Conservation (phyloP, 176 grass and related monocot genomes). For the Olyra latifolia region DNA sequence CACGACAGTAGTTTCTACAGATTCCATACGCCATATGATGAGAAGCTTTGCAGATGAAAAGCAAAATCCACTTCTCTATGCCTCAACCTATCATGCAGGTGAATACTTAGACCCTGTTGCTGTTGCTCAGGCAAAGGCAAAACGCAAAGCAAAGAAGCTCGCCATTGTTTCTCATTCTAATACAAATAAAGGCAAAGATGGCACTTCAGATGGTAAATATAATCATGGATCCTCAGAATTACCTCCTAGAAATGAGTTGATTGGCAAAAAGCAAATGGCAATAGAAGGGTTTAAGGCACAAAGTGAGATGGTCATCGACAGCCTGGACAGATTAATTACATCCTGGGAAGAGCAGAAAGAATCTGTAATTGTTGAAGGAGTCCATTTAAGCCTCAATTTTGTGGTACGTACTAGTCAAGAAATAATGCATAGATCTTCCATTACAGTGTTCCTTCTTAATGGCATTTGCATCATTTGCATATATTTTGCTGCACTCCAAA, state of each 20-base stretch:
- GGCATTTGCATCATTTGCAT: constrained; percentile 18
- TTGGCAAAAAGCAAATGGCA: constrained; percentile 82
- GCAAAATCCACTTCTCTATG: constrained; percentile 88
- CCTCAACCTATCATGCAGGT: constrained; percentile 95
- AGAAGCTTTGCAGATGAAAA: constrained; percentile 81
- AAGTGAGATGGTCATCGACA: constrained; percentile 96
- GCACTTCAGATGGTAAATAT: constrained; percentile 47
- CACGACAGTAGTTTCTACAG: constrained; percentile 89
- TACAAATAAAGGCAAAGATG: constrained; percentile 43
- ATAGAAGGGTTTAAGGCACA: constrained; percentile 96
- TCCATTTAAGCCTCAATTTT: constrained; percentile 98
- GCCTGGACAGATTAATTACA: constrained; percentile 87
- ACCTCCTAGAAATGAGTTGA: constrained; percentile 49
- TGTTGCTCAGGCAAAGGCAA: constrained; percentile 75
- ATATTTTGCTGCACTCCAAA: constrained; percentile 5
- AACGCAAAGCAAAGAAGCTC: constrained; percentile 76
- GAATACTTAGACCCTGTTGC: constrained; percentile 85
- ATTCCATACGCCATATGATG: constrained; percentile 99
- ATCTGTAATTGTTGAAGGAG: constrained; percentile 94
- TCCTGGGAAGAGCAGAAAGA: constrained; percentile 96
- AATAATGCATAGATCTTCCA: not conserved
- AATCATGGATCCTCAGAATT: constrained; percentile 36
- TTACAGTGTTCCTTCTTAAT: constrained; percentile 11
- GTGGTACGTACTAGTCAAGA: constrained; percentile 59
- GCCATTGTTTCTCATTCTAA: constrained; percentile 42